A percentile compares a stretch with the other conserved stretches of the same genome.
phyloP scores from a whole-genome alignment of 805 yeast species.

The Saturnispora dispora region DNA sequence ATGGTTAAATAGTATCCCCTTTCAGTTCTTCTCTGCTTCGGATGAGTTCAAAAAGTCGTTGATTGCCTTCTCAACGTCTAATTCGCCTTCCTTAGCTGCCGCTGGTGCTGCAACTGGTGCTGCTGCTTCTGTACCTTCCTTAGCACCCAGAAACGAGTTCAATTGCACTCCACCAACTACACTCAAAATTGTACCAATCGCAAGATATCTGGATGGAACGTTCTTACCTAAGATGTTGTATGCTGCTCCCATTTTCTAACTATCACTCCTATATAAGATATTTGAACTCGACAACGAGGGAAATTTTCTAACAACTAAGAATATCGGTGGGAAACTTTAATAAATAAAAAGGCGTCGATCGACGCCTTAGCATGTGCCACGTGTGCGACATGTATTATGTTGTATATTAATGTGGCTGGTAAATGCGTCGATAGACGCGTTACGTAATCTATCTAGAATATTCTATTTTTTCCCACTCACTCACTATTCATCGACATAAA shows the following conservation, averaged over 20 bases:
- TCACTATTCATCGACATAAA: background rate
- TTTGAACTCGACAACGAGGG: background rate
- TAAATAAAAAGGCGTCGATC: background rate
- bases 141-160: conserved; percentile 19
- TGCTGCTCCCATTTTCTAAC: conserved; percentile 62
- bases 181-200: conserved; percentile 68
- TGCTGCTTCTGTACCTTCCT: conserved; percentile 37
- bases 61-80: conserved; percentile 27
- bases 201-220: conserved; percentile 75
- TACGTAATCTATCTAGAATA: background rate
- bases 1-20: background rate
- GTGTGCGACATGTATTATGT: background rate
- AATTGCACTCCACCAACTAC: conserved; percentile 43
- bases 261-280: background rate
- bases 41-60: conserved; percentile 23
- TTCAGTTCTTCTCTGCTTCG: conserved; percentile 4
- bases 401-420: background rate
- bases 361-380: too few species aligned
- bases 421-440: background rate
- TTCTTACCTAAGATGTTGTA: conserved; percentile 78
- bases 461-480: background rate
- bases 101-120: conserved; percentile 12
- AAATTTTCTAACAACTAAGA: background rate
- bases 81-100: conserved; percentile 15
- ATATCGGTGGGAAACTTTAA: background rate